Evolutionary conservation across 345 rosid genomes (phyloP), one percentile per base, ranked within the genome.

Genomic region (Trapa bicornis): DNA sequence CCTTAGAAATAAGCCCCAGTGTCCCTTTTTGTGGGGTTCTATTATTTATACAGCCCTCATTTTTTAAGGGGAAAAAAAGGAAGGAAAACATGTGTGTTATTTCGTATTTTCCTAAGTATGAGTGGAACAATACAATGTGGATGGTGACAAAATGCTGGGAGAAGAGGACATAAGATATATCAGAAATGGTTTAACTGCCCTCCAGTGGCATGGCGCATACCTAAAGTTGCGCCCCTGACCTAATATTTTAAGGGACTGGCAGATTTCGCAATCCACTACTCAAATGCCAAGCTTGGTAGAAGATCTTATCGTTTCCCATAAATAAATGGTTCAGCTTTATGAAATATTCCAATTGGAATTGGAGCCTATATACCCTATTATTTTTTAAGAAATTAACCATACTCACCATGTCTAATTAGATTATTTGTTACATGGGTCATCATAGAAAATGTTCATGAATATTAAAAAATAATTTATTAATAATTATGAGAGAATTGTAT

Each of bases 121-220:
- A n/a, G 58, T 3, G 9, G 33, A 17, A 53, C 58, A 53, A 53
- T 53, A 33, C 22, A 5, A 33, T 4, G 43, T 4, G 43, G 43
- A 8, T 1, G 43, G 6, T 4, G 32, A n/a, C 58, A 53, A 53
- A 53, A 54, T 54, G 60, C 60, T 6, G 1, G 35, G 35, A 54
- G 35, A 54, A 54, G 60, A 54, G 35, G 60, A 54, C 60, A 54
- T n/a, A n/a, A n/a, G n/a, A n/a, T 35, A n/a, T 22, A 54, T 33
- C 60, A 54, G 12, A 54, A n/a, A 54, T 54, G 11, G 35, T 35
- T 54, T 54, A 54, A 54, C 60, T 54, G 60, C 60, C 60, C 60
- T n/a, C 5, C 1, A n/a, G 8, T n/a, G 10, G 60, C 60, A 54
- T n/a, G 60, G 10, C 22, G n/a, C 4, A 54, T 54, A 54, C 35